Base-by-base conservation (phyloP, 768 basidiomycete species). In the Kwoniella bestiolae region DNA sequence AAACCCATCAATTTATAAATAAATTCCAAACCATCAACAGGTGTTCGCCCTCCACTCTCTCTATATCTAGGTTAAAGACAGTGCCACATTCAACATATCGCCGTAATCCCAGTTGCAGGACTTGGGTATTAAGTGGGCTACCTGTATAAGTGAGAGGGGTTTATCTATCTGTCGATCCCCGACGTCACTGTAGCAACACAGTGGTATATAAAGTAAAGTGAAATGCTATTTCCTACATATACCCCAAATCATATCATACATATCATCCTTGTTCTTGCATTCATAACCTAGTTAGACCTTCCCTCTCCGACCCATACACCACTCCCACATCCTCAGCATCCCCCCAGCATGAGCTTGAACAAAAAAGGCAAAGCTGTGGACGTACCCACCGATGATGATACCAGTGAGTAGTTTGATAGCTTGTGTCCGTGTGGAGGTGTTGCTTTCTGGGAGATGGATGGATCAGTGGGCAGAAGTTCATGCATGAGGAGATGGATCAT, bases 321-420 rank as follows among this genome's bases (percentile, higher is more conserved):
- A 1, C 8, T 3, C 35, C 26, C 47, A 34, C 23, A 9, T 29
- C 28, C 44, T 12, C 23, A 26, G 14, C 41, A 18, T 6, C 49
- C 2, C 49, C 2, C 9, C 66, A 51, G 25, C n/a, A 68, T 58
- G 61, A 60, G 47, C 47, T 25, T 63, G 1, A 44, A 35, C 41
- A 68, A 62, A 56, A 57, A 52, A 21, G 61, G 55, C 18, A 63
- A 52, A 50, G 49, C 60, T n/a, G 55, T 63, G 3, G 61, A 68
- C 57, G 66, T 68, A 5, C 66, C 66, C 12, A 68, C 66, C 7
- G 66, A 68, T 32, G 66, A 68, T 44, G 66, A 68, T 46, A 52
- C 49, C 14, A 59, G 66, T 68, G 66, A 68, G 66, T 68, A n/a
- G n/a, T n/a, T n/a, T 23, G 28, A 59, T 56, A 3, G 56, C 12